Evolutionary conservation across 352 stramenopile genomes (phyloP).

Genomic region (Hyaloperonospora arabidopsidis): DNA sequence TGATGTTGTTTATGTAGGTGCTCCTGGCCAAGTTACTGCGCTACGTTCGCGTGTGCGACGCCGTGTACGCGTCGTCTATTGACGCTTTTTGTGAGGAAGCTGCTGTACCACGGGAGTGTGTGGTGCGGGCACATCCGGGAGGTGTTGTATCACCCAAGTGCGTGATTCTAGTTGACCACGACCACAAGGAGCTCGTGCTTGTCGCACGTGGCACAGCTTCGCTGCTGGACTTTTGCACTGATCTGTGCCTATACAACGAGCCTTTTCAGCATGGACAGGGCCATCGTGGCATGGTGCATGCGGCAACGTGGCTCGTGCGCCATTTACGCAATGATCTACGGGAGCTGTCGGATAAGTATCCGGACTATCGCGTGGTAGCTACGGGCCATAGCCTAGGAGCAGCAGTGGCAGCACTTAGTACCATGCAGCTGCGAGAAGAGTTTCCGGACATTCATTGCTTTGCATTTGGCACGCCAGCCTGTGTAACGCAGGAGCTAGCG

Average conservation of each 20-base stretch:
- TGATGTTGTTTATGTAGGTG: background rate
- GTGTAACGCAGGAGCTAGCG: slow-evolving; percentile 56
- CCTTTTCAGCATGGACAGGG: slow-evolving; percentile 57
- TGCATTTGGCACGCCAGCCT: slow-evolving; percentile 64
- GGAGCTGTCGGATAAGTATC: slow-evolving; percentile 32
- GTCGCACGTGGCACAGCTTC: slow-evolving; percentile 61
- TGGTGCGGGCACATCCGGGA: slow-evolving; percentile 47
- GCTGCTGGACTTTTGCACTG: slow-evolving; percentile 76
- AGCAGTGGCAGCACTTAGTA: slow-evolving; percentile 52
- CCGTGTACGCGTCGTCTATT: slow-evolving; percentile 54
- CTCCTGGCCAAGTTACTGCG: slow-evolving; percentile 32
- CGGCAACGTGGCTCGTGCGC: slow-evolving; percentile 56
- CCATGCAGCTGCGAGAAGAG: slow-evolving; percentile 38
- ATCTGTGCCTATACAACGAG: slow-evolving; percentile 73
- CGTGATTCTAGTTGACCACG: slow-evolving; percentile 53
- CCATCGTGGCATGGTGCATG: slow-evolving; percentile 78
- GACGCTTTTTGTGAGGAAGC: slow-evolving; percentile 51
- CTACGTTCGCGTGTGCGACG: slow-evolving; percentile 58
- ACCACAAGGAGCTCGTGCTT: slow-evolving; percentile 46
- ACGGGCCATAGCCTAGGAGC: slow-evolving; percentile 73
- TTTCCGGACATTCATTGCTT: slow-evolving; percentile 54
- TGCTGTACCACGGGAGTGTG: slow-evolving; percentile 23
- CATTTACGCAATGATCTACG: slow-evolving; percentile 46
- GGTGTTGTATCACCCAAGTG: slow-evolving; percentile 78
- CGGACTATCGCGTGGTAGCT: slow-evolving; percentile 46